phyloP scores from a whole-genome alignment of 176 grass and related monocot genomes.

The Aegilops tauschii region DNA sequence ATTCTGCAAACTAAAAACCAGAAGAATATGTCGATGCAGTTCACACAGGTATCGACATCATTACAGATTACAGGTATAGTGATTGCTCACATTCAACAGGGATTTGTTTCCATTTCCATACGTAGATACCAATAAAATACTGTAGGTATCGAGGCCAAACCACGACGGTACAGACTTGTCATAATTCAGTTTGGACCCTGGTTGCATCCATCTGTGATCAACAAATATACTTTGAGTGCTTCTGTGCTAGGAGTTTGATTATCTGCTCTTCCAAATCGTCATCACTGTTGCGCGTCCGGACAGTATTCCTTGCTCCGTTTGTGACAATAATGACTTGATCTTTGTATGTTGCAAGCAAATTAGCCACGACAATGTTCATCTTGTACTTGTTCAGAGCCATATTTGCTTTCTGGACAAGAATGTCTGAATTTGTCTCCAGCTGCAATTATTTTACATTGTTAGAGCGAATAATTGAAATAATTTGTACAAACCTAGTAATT shows the following conservation, averaged over 20 bases:
- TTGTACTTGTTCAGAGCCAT: slow-evolving; percentile 67
- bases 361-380: slow-evolving; percentile 77
- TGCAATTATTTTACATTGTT: slow-evolving; percentile 22
- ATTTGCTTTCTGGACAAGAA: slow-evolving; percentile 67
- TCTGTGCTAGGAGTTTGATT: slow-evolving; percentile 38
- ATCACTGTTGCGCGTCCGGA: slow-evolving; percentile 31
- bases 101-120: background rate
- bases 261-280: slow-evolving; percentile 76
- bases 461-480: background rate
- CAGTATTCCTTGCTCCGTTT: slow-evolving; percentile 23
- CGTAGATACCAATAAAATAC: background rate
- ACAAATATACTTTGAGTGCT: slow-evolving; percentile 55
- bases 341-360: slow-evolving; percentile 79
- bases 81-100: background rate
- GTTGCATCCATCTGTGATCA: background rate
- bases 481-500: background rate
- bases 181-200: slow-evolving; percentile 13
- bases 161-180: background rate
- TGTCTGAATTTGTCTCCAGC: slow-evolving; percentile 89
- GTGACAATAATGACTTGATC: slow-evolving; percentile 66
- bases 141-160: background rate
- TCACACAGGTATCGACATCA: background rate
- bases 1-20: background rate
- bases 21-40: background rate
- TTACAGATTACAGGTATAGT: background rate